phyloP scores from a whole-genome alignment of 805 yeast genomes.

The Hanseniaspora guilliermondii region DNA sequence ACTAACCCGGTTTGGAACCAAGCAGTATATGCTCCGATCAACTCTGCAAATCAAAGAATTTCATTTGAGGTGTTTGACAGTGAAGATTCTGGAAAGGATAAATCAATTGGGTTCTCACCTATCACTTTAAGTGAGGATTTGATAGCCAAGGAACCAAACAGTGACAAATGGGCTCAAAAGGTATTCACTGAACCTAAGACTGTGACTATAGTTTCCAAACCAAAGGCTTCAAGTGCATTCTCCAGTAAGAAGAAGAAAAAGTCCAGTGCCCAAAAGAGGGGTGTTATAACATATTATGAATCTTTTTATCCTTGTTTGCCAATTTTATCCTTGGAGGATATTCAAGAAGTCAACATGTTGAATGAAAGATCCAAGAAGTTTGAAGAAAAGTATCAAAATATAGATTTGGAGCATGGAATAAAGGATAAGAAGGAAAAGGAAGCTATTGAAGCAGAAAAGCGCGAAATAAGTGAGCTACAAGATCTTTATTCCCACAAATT shows the following conservation, averaged over 20 bases:
- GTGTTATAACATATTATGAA: slow-evolving; percentile 57
- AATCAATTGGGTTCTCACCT: slow-evolving; percentile 75
- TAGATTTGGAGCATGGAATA: slow-evolving; percentile 27
- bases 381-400: slow-evolving; percentile 23
- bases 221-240: slow-evolving; percentile 48
- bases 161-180: slow-evolving; percentile 48
- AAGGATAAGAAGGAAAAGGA: slow-evolving; percentile 23
- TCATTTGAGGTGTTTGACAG: slow-evolving; percentile 89
- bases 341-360: slow-evolving; percentile 41
- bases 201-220: slow-evolving; percentile 48
- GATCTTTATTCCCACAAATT: slow-evolving; percentile 33
- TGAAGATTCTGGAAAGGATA: slow-evolving; percentile 63
- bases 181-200: slow-evolving; percentile 44
- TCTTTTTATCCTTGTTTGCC: slow-evolving; percentile 78
- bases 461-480: slow-evolving; percentile 28
- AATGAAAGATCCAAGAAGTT: slow-evolving; percentile 30
- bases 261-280: slow-evolving; percentile 27
- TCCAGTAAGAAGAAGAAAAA: slow-evolving; percentile 19
- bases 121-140: slow-evolving; percentile 48
- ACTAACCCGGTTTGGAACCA: slow-evolving; percentile 79
- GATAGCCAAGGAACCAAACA: slow-evolving; percentile 44
- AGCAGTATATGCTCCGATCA: slow-evolving; percentile 65
- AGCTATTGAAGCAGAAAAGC: slow-evolving; percentile 24
- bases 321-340: slow-evolving; percentile 65
- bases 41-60: slow-evolving; percentile 70